A percentile compares a stretch with the other conserved stretches of the same genome.
phyloP scores from a whole-genome alignment of 768 basidiomycete genomes.

The Amanita muscaria region DNA sequence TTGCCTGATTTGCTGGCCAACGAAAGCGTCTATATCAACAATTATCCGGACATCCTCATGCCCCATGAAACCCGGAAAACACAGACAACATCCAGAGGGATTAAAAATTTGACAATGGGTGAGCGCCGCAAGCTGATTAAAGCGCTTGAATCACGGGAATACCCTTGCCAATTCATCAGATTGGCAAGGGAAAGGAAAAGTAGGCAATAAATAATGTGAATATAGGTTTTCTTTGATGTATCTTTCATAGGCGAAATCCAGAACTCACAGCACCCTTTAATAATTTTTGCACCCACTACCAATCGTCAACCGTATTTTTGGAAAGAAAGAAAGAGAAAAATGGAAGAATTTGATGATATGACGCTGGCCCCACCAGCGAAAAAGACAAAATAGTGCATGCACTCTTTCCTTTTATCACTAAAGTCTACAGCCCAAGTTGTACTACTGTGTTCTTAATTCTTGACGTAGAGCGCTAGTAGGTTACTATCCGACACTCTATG shows the following conservation, averaged over 20 bases:
- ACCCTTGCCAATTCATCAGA: background rate
- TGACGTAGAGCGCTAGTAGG: too few relatives aligned
- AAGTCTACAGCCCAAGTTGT: too few relatives aligned
- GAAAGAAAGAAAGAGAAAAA: too few relatives aligned
- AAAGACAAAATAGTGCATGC: too few relatives aligned
- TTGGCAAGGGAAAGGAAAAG: background rate
- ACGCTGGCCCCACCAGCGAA: too few relatives aligned
- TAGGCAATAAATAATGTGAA: background rate
- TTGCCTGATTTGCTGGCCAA: background rate
- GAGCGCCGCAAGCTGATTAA: background rate
- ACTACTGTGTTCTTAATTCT: too few relatives aligned
- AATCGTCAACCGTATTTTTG: too few relatives aligned
- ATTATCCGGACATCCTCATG: background rate
- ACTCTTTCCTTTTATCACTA: too few relatives aligned
- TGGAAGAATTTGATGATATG: too few relatives aligned
- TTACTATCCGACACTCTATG: too few relatives aligned
- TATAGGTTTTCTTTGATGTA: background rate
- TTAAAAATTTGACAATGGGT: background rate
- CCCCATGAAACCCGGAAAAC: background rate
- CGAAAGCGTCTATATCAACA: background rate
- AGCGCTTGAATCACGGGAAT: background rate
- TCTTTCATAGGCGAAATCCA: background rate
- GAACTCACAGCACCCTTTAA: background rate
- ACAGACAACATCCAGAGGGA: background rate
- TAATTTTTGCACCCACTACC: background rate